Evolutionary conservation across 2,329 filamentous ascomycete genomes (phyloP).

Genomic region (Fusarium liriodendri): DNA sequence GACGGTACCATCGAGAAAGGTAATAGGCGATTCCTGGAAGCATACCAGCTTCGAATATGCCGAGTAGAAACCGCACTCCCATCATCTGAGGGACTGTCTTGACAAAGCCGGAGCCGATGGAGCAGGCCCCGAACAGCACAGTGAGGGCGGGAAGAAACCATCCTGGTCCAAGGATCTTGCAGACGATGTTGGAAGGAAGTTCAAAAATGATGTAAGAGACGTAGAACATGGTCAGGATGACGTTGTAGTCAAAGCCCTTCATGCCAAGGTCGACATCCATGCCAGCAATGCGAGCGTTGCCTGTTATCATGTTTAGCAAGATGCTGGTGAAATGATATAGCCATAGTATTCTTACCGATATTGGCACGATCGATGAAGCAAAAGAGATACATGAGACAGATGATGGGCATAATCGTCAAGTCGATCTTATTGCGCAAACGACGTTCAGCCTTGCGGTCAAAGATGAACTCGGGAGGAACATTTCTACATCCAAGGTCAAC

Average conservation of each 20-base stretch:
- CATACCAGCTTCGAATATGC: conserved; percentile 73
- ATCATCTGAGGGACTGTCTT: conserved; percentile 57
- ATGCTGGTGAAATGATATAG: background rate
- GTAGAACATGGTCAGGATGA: conserved; percentile 68
- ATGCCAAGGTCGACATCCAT: conserved; percentile 65
- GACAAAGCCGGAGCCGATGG: conserved; percentile 69
- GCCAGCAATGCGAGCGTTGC: conserved; percentile 65
- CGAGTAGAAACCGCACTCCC: conserved; percentile 69
- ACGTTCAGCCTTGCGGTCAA: background rate
- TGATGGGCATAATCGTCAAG: conserved; percentile 14
- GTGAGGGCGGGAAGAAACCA: conserved; percentile 70
- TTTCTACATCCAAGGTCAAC: background rate
- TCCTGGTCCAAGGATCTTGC: conserved; percentile 73
- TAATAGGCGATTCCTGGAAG: conserved; percentile 75
- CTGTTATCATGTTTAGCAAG: background rate
- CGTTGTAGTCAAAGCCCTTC: conserved; percentile 69
- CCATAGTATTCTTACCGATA: conserved; percentile 60
- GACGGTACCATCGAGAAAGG: conserved; percentile 70
- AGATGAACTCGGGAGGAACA: background rate
- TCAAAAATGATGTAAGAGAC: conserved; percentile 73
- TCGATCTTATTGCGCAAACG: conserved; percentile 2
- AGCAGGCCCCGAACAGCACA: conserved; percentile 66
- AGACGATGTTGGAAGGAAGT: conserved; percentile 72
- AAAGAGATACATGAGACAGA: conserved; percentile 48
- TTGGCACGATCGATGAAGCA: conserved; percentile 82